These are phyloP conservation scores for Pichia rugopelliculosa DNA, from an alignment of 805 yeast genomes.

Conservation along the genomic window DNA sequence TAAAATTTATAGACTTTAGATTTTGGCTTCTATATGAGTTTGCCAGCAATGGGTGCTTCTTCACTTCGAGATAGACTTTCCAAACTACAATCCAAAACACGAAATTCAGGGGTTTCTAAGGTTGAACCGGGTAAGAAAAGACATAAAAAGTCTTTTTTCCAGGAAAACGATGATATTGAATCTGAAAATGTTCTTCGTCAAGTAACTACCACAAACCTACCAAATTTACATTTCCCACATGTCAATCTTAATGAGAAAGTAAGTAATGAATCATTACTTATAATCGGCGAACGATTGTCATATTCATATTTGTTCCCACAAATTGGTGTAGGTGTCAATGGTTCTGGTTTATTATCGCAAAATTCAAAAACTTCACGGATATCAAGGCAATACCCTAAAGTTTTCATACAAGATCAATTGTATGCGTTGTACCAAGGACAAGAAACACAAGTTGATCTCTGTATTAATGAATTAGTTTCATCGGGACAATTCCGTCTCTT, in stretches of 20 bases:
- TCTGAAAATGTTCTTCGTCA: background rate
- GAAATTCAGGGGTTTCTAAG: background rate
- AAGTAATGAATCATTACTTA: background rate
- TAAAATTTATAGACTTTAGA: background rate
- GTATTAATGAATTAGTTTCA: background rate
- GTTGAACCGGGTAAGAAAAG: background rate
- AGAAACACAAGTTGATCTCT: conserved; percentile 2
- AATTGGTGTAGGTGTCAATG: background rate
- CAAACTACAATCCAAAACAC: conserved; percentile 2
- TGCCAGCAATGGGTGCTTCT: conserved; percentile 1
- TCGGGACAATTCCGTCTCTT: background rate
- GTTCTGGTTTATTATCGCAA: background rate
- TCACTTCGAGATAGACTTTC: conserved; percentile 1
- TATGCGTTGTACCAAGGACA: conserved; percentile 2
- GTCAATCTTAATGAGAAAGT: background rate
- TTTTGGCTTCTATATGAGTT: no score
- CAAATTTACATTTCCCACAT: background rate
- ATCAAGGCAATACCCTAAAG: conserved; percentile 5
- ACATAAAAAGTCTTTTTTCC: conserved; percentile 1
- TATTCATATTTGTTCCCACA: conserved; percentile 2
- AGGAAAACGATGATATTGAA: background rate
- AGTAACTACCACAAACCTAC: background rate
- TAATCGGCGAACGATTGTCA: background rate
- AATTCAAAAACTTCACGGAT: conserved; percentile 6
- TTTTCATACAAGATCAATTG: conserved; percentile 5